phyloP scores from a whole-genome alignment of 2,329 filamentous ascomycete genomes.

The Diaporthe citriasiana region DNA sequence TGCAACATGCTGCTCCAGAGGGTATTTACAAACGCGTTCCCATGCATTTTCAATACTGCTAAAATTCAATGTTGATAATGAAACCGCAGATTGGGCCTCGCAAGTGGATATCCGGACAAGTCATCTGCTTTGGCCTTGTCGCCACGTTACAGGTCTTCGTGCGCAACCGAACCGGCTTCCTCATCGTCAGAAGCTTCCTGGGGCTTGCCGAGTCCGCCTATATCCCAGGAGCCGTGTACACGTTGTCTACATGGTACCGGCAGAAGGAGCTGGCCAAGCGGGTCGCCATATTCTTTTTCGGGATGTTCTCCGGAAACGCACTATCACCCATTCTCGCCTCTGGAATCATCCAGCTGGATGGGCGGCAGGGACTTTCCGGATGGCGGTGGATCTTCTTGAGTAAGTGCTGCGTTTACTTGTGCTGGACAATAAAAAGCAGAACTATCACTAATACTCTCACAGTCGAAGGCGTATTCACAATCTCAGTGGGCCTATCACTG shows the following conservation, averaged over 20 bases:
- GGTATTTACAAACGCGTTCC: conserved; percentile 40
- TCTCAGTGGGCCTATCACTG: conserved; percentile 55
- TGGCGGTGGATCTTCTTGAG: conserved; percentile 67
- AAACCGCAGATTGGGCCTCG: conserved; percentile 56
- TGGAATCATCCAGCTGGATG: conserved; percentile 61
- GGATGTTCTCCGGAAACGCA: conserved; percentile 66
- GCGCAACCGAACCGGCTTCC: conserved; percentile 58
- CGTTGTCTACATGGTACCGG: conserved; percentile 65
- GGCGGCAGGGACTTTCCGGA: conserved; percentile 56
- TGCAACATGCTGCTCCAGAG: conserved; percentile 61
- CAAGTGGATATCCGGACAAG: conserved; percentile 64
- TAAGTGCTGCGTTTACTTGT: conserved; percentile 46
- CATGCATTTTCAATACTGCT: background rate
- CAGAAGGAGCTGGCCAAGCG: conserved; percentile 60
- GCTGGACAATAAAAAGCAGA: background rate
- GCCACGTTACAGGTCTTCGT: conserved; percentile 61
- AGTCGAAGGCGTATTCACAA: conserved; percentile 63
- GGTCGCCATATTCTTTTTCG: conserved; percentile 66
- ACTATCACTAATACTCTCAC: background rate
- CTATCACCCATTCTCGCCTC: conserved; percentile 63
- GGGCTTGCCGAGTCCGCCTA: conserved; percentile 66
- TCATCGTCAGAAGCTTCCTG: conserved; percentile 59
- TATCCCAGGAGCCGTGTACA: conserved; percentile 66
- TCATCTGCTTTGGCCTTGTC: conserved; percentile 63
- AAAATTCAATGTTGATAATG: background rate